Evolutionary conservation across 1,284 basidiomycete species (phyloP).

Genomic region (Pyrrhoderma lamaoense): DNA sequence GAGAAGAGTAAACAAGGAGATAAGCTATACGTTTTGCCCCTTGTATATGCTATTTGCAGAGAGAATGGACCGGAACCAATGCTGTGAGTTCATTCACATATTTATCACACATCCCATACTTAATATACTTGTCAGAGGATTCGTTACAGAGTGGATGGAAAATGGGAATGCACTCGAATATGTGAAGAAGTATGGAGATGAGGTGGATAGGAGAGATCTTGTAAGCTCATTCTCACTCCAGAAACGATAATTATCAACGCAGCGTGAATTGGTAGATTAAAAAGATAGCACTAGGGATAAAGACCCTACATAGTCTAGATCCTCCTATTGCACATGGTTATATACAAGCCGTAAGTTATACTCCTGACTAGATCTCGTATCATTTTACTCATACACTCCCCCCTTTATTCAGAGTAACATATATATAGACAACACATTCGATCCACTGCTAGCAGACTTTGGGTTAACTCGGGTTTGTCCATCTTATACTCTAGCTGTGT

Average conservation of each 20-base stretch:
- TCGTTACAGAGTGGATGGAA: constrained; percentile 48
- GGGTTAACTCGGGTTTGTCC: constrained; percentile 45
- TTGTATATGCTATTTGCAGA: too few species aligned
- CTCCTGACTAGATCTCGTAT: too few species aligned
- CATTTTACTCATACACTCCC: too few species aligned
- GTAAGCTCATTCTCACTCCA: constrained; percentile 28
- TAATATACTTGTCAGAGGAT: constrained; percentile 30
- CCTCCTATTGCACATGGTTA: constrained; percentile 48
- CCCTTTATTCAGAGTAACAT: too few species aligned
- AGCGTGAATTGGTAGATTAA: constrained; percentile 36
- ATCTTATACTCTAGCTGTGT: too few species aligned
- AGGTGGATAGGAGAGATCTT: constrained; percentile 35
- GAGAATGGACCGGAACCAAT: too few species aligned
- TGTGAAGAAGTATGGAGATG: constrained; percentile 28
- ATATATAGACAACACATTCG: constrained; percentile 38
- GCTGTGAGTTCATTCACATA: too few species aligned
- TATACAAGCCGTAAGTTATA: constrained; percentile 21
- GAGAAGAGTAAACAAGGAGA: too few species aligned
- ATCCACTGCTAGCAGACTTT: constrained; percentile 50
- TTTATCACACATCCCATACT: too few species aligned
- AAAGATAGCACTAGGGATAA: constrained; percentile 38
- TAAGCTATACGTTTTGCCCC: too few species aligned
- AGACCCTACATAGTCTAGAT: constrained; percentile 41
- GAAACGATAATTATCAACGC: constrained; percentile 10
- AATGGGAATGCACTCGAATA: constrained; percentile 46